Evolutionary conservation across 164 flowering plant species (phyloP), one percentile per base, ranked within the genome.

Genomic region (Annona squamosa): DNA sequence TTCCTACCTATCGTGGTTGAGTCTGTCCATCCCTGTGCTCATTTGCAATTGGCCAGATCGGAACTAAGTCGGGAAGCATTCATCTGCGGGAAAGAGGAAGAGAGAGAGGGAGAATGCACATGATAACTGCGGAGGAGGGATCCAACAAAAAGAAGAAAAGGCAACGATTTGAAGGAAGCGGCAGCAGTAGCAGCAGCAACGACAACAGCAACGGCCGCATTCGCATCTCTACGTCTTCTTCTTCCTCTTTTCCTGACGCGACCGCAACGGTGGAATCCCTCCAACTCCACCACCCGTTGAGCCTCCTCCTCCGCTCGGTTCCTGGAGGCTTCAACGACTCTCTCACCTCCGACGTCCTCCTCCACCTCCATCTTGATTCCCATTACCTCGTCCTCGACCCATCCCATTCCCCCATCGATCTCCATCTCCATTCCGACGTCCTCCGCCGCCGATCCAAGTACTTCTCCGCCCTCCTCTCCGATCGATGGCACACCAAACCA

Each of bases 401-500:
- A 73, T 74, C 48, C 0, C 17, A 74, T 46, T 13, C 72, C 41
- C 26, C 18, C 59, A 68, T 77, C 48, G 78, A 79, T 67, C 81
- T 90, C 74, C 79, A 86, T 70, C 89, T 92, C 62, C 98, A 94
- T 73, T 89, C 98, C 45, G 19, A 70, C 68, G 83, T 79, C 61
- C 87, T 92, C 59, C 80, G 82, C 67, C 80, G 82, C 68, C 84
- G 91, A 19, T 81, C 92, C 70, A 82, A 83, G 65, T 92, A 86
- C 79, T 94, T 94, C 76, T 76, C 87, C 47, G 89, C 98, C 3
- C 86, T 87, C 9, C 75, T 94, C 5, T 94, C 98, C 59, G 92
- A 87, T 63, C 91, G 98, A 4, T 94, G 98, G 97, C 79, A 75
- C 52, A 73, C 10, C n/a, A 67, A 70, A 26, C 61, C 69, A 4